Base-by-base conservation (phyloP, 352 stramenopile genomes). In the Aphanomyces euteiches region DNA sequence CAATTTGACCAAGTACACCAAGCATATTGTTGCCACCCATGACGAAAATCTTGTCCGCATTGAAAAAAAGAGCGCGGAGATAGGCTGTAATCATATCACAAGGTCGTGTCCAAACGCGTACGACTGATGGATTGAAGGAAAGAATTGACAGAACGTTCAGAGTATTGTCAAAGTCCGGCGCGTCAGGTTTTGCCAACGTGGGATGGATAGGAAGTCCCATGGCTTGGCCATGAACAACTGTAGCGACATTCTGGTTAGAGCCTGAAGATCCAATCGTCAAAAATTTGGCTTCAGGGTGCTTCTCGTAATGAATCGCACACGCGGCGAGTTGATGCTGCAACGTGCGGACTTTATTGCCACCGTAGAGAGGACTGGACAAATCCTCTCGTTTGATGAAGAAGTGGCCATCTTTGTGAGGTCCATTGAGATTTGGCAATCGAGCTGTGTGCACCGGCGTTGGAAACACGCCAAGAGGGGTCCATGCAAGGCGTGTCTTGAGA, bases 331-430 rank as follows among this genome's bases (percentile, higher is more conserved):
- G 28, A 37, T 72, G 66, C 56, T 72, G 8, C 3, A 72, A 47
- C 15, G 66, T 72, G 47, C 54, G 66, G 7, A 68, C 56, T 57
- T 72, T 72, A 37, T 72, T 72, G 50, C 66, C 66, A 6, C 66
- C 66, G 66, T 72, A 72, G 6, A 10, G 13, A 4, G 54, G 54
- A 43, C 54, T 67, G 17, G 40, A 58, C 8, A 72, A 36, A 50
- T 72, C 66, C 56, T 72, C 66, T 7, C 66, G 53, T 28, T 72
- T 72, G 47, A 72, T 17, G 7, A 21, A 67, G 38, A 72, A 68
- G 6, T 21, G 43, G 7, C 4, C 43, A 8, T n/a, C 12, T 5
- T 21, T 37, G 50, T 34, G 5, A 37, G 38, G 64, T 6, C 43
- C 43, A 15, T 48, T 8, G 43, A 48, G 8, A 3, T 48, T 43